Conservation (phyloP, 805 yeast species). For the Torulaspora gathmanii region DNA sequence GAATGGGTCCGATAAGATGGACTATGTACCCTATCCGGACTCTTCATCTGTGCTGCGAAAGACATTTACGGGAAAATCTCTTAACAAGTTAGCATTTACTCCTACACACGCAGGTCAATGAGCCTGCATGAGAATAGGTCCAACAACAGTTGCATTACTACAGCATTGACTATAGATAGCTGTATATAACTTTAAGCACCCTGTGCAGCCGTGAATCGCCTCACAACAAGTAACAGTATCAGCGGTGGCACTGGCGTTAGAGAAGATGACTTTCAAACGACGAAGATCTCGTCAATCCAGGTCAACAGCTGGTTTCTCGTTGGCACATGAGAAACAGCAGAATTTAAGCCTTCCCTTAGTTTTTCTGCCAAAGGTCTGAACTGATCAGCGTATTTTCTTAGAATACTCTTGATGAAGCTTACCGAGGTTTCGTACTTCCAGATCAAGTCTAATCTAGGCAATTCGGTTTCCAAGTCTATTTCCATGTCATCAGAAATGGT, state of each 20-base stretch:
- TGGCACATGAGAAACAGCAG: constrained; percentile 33
- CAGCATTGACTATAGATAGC: not conserved
- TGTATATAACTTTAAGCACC: not conserved
- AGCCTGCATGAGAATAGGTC: not conserved
- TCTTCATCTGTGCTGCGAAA: constrained; percentile 13
- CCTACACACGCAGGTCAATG: constrained; percentile 4
- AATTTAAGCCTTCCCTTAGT: constrained; percentile 35
- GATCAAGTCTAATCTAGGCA: constrained; percentile 34
- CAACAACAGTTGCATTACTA: not conserved
- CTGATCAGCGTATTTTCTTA: constrained; percentile 45
- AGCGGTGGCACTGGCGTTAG: not conserved
- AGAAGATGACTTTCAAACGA: constrained; percentile 1
- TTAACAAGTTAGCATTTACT: constrained; percentile 12
- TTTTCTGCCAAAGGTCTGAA: constrained; percentile 33
- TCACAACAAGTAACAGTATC: too few relatives aligned
- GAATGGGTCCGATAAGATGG: constrained; percentile 5
- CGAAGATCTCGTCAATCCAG: constrained; percentile 37
- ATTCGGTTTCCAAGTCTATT: constrained; percentile 29
- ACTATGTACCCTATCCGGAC: constrained; percentile 16
- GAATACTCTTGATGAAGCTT: constrained; percentile 37
- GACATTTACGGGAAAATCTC: constrained; percentile 22
- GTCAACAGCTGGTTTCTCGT: constrained; percentile 28
- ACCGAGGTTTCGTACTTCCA: constrained; percentile 43
- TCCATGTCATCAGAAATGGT: constrained; percentile 22
- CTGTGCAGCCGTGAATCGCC: not conserved